These are phyloP conservation scores for Didymella lethalis DNA, from an alignment of 2,329 filamentous ascomycete genomes.

Conservation along the genomic window DNA sequence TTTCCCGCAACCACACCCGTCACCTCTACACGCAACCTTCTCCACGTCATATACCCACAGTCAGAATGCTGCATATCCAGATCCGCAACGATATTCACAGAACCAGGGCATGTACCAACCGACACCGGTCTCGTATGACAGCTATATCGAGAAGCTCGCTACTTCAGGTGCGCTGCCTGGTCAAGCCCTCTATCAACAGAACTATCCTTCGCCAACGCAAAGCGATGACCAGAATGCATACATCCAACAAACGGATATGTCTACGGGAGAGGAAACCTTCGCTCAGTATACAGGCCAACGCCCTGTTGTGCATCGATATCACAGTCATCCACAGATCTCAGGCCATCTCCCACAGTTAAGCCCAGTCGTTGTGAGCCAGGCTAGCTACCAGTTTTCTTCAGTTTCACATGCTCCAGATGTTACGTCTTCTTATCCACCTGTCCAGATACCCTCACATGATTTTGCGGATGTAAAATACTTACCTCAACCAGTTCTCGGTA, in stretches of 20 bases:
- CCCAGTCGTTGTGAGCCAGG: constrained; percentile 33
- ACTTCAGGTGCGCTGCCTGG: constrained; percentile 33
- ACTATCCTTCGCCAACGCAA: constrained; percentile 29
- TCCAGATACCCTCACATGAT: constrained; percentile 50
- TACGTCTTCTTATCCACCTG: constrained; percentile 41
- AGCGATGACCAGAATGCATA: constrained; percentile 37
- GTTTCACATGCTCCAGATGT: constrained; percentile 37
- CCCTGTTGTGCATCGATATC: constrained; percentile 33
- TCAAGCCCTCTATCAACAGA: constrained; percentile 37
- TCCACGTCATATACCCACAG: constrained; percentile 35
- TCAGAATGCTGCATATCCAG: constrained; percentile 27
- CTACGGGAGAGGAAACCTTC: constrained; percentile 37
- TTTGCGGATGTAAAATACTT: constrained; percentile 50
- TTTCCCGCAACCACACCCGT: constrained; percentile 44
- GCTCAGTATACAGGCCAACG: constrained; percentile 33
- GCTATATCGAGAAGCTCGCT: constrained; percentile 31
- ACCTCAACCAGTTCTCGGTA: constrained; percentile 50
- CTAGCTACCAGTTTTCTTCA: constrained; percentile 27
- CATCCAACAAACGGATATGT: constrained; percentile 30
- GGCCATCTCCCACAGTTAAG: constrained; percentile 29
- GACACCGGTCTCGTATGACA: constrained; percentile 38
- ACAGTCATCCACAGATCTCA: constrained; percentile 34
- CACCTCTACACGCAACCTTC: constrained; percentile 38
- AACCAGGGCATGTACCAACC: constrained; percentile 35
- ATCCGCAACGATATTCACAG: constrained; percentile 36